These are phyloP conservation scores for Arachnopeziza araneosa DNA, from an alignment of 2,329 filamentous ascomycete species.

Conservation along the genomic window DNA sequence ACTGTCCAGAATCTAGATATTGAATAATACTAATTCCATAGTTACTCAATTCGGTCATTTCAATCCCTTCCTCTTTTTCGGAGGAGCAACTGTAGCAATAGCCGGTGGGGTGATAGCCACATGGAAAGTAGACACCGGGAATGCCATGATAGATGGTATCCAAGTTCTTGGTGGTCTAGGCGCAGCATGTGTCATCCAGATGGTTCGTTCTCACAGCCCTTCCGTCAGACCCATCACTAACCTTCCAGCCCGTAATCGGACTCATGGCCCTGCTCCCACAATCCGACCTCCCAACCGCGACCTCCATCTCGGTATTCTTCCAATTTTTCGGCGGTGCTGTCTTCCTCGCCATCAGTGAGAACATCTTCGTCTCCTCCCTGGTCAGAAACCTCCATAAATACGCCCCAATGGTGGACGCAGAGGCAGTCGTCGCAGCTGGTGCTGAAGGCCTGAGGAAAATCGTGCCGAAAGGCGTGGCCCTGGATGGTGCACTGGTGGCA, in stretches of 20 bases:
- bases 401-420: constrained; percentile 21
- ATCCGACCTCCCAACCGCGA: constrained; percentile 26
- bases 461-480: constrained; percentile 19
- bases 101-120: constrained; percentile 14
- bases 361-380: constrained; percentile 24
- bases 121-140: constrained; percentile 9
- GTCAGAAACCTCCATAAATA: constrained; percentile 13
- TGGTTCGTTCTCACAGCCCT: constrained; percentile 12
- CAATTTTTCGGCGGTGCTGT: constrained; percentile 34
- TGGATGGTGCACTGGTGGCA: constrained; percentile 42
- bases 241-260: background rate
- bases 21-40: constrained; percentile 23
- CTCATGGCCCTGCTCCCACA: constrained; percentile 27
- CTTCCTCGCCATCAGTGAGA: constrained; percentile 29
- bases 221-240: background rate
- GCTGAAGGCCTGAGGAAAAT: constrained; percentile 45
- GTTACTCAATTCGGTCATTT: constrained; percentile 25
- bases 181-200: constrained; percentile 18
- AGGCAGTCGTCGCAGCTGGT: constrained; percentile 33
- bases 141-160: constrained; percentile 16
- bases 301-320: constrained; percentile 31
- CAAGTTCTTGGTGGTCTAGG: constrained; percentile 48
- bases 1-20: constrained; percentile 3
- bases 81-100: constrained; percentile 7
- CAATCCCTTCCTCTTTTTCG: constrained; percentile 16